A percentile compares a stretch with the other conserved stretches of the same genome.
phyloP scores from a whole-genome alignment of 1,139 yeast genomes.

The Diutina mesorugosa region DNA sequence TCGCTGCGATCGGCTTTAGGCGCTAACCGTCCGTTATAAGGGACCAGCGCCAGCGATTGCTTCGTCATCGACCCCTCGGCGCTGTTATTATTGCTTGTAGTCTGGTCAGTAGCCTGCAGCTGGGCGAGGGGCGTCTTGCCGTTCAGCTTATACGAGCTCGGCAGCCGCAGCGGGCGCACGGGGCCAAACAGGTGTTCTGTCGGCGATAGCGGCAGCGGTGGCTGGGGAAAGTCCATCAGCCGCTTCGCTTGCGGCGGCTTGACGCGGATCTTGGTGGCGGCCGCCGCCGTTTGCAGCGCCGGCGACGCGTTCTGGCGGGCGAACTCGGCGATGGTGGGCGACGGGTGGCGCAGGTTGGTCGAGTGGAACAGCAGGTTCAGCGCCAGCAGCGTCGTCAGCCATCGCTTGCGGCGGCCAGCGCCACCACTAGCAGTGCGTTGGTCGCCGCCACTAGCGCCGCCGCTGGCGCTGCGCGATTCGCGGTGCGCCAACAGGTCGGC shows the following conservation, averaged over 20 bases:
- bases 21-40: background rate
- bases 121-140: background rate
- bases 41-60: background rate
- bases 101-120: background rate
- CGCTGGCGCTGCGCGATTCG: background rate
- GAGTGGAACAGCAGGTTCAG: constrained; percentile 1
- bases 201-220: background rate
- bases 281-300: background rate
- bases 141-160: background rate
- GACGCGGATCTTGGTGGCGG: background rate
- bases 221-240: background rate
- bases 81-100: background rate
- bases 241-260: background rate
- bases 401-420: background rate
- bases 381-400: background rate
- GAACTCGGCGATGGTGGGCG: constrained; percentile 1
- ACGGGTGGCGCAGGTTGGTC: constrained; percentile 2
- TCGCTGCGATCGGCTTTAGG: background rate
- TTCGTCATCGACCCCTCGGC: background rate
- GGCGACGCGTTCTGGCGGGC: background rate
- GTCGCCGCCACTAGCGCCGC: background rate
- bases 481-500: constrained; percentile 1
- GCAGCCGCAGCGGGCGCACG: background rate
- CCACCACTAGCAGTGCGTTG: background rate
- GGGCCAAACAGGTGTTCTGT: background rate